Conservation (phyloP, 2,329 filamentous ascomycete species). For the Scedosporium dehoogii region DNA sequence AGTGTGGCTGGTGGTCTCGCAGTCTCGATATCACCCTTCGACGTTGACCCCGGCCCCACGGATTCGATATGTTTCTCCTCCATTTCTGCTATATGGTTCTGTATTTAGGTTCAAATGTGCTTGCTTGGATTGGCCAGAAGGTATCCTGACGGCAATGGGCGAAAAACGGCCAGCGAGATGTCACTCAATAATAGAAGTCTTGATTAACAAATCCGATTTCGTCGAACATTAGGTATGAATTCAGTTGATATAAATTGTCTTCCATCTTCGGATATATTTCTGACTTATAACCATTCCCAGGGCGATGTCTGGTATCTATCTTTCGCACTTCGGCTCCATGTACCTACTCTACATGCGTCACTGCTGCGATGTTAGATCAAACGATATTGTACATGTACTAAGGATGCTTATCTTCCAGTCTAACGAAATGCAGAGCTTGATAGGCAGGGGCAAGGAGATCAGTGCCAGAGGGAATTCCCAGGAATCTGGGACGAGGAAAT, state of each 20-base stretch:
- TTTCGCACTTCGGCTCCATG: neutral
- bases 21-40: neutral
- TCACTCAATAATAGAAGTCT: too few relatives aligned
- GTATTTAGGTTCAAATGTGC: neutral
- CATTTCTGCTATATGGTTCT: neutral
- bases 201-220: too few relatives aligned
- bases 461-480: neutral
- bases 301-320: neutral
- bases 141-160: neutral
- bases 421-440: neutral
- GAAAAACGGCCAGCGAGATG: neutral
- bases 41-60: neutral
- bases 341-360: neutral
- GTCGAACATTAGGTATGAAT: neutral
- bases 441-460: neutral
- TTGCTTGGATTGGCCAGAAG: neutral
- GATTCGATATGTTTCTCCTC: neutral
- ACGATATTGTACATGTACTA: neutral
- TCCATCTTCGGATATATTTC: neutral
- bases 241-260: neutral
- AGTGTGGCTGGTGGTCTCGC: constrained; percentile 13
- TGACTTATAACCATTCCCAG: neutral
- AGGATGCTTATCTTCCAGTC: neutral
- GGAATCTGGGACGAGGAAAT: neutral
- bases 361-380: neutral